Conservation (phyloP, 148 eudicot species). For the Arbutus unedo region DNA sequence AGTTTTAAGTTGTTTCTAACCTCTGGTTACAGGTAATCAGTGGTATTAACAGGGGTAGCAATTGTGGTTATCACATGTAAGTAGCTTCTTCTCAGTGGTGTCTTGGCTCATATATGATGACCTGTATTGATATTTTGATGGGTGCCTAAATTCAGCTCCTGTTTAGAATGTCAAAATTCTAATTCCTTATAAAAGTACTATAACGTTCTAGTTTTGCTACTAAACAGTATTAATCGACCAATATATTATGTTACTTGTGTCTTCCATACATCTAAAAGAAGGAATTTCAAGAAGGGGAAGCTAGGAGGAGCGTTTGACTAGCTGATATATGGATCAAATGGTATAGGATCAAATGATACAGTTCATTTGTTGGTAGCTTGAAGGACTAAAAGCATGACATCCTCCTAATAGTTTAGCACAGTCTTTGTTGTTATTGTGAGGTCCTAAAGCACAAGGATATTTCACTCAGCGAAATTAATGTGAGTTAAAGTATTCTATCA, state of each 20-base stretch:
- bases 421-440: neutral
- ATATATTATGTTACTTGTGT: neutral
- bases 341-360: neutral
- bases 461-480: neutral
- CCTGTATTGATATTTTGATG: neutral
- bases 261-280: too few species aligned
- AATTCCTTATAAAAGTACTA: neutral
- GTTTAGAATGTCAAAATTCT: neutral
- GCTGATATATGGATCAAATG: neutral
- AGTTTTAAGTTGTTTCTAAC: neutral
- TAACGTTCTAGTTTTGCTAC: neutral
- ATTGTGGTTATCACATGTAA: constrained; percentile 90
- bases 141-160: neutral
- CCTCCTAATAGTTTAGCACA: neutral
- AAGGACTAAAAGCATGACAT: too few species aligned
- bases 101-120: neutral
- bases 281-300: neutral
- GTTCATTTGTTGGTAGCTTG: too few species aligned
- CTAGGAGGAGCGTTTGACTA: neutral
- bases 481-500: neutral
- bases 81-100: constrained; percentile 25
- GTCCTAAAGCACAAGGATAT: neutral
- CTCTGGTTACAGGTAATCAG: constrained; percentile 68
- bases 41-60: constrained; percentile 97
- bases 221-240: neutral